Evolutionary conservation across 1,284 basidiomycete species (phyloP), one percentile per base, ranked within the genome.

Genomic region (Cutaneotrichosporon sp.): DNA sequence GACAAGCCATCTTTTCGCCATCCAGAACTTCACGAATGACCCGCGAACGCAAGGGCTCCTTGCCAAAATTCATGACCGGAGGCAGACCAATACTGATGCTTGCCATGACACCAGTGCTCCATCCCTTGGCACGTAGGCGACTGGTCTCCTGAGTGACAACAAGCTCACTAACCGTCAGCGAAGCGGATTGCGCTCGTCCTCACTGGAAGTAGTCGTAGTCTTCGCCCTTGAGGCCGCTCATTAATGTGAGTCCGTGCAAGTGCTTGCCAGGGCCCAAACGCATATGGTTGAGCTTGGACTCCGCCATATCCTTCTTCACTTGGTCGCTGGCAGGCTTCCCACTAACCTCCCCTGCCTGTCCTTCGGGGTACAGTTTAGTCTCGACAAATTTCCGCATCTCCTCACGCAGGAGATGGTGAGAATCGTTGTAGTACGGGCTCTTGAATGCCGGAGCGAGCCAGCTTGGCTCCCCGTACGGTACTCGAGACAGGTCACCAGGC

Each of bases 281-380:
- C 91, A 96, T 96, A 4, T 89, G 87, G 68, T 89, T 84, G 51
- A 93, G 64, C 90, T 84, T 55, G 80, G 82, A 3, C 84, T 87
- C 55, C 11, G 73, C 71, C 67, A 76, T 71, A 14, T 65, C 63
- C n/a, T 70, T 63, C 25, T 71, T 51, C 17, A 77, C 72, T 41
- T 67, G 58, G 46, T 70, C 69, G 38, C 64, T 67, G 4, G 74
- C 83, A 17, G 81, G 79, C 70, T 89, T 88, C 20, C 87, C 88
- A 63, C 84, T 85, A 57, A 82, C 81, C 75, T 91, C 89, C 56
- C 83, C 80, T 27, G 78, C 80, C 78, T 87, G 72, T 12, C 76
- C 77, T 57, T 78, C 78, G 49, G 76, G 74, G 43, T 66, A 67
- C 38, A 83, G 61, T 31, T 79, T 67, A 45, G 80, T 78, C 55